Conservation (phyloP, 1,139 yeast genomes). For the Blastobotrys aristatus region DNA sequence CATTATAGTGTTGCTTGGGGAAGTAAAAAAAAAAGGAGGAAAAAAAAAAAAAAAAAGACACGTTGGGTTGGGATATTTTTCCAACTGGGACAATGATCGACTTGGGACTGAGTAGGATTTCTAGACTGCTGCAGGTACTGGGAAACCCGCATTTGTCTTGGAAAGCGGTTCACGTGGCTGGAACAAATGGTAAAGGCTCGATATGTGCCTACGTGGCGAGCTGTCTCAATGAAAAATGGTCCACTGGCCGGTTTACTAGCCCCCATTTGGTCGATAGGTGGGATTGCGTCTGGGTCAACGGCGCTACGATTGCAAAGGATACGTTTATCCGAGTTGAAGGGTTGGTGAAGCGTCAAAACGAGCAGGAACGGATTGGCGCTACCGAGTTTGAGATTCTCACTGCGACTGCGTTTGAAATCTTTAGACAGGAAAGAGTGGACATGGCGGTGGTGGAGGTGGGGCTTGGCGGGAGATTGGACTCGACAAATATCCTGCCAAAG, state of each 20-base stretch:
- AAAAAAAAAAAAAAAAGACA: constrained; percentile 1
- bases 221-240: constrained; percentile 45
- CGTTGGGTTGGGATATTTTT: background rate
- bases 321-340: constrained; percentile 46
- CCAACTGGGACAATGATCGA: constrained; percentile 38
- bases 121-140: constrained; percentile 49
- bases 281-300: constrained; percentile 69
- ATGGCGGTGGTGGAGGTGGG: constrained; percentile 87
- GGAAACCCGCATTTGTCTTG: constrained; percentile 64
- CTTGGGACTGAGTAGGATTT: constrained; percentile 62
- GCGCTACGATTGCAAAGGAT: constrained; percentile 46
- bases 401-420: constrained; percentile 75
- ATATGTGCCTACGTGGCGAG: constrained; percentile 74
- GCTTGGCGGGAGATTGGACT: constrained; percentile 80
- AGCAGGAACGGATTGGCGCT: constrained; percentile 45
- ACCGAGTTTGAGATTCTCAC: constrained; percentile 85
- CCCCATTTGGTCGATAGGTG: constrained; percentile 73
- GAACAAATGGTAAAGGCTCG: constrained; percentile 94
- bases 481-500: constrained; percentile 61
- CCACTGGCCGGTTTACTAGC: constrained; percentile 76
- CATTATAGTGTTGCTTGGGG: background rate
- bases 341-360: constrained; percentile 33
- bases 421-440: constrained; percentile 53
- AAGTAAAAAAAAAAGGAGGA: background rate
- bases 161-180: constrained; percentile 78